Evolutionary conservation across 1,284 basidiomycete species (phyloP).

Genomic region (Entoloma clypeatum): DNA sequence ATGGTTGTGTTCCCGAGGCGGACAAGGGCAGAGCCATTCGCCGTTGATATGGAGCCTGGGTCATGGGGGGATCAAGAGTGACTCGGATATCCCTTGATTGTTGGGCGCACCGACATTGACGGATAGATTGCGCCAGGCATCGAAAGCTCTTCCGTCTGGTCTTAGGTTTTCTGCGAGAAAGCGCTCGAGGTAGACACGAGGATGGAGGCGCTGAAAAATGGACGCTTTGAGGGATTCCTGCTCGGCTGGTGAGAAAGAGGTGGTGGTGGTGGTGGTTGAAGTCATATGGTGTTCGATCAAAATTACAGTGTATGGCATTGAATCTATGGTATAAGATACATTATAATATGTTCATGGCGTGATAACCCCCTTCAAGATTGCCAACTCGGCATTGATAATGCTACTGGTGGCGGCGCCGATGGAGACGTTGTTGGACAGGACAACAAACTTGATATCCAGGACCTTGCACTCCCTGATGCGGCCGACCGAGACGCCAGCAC

Average conservation of each 20-base stretch:
- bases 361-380: constrained; percentile 77
- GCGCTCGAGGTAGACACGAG: constrained; percentile 73
- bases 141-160: constrained; percentile 69
- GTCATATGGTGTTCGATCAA: constrained; percentile 2
- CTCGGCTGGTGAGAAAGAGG: constrained; percentile 22
- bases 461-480: constrained; percentile 89
- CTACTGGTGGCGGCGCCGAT: constrained; percentile 97
- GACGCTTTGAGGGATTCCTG: constrained; percentile 51
- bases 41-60: constrained; percentile 82
- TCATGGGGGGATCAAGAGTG: constrained; percentile 4
- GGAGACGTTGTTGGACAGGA: constrained; percentile 92
- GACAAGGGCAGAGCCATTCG: constrained; percentile 86
- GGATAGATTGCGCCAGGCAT: constrained; percentile 64
- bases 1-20: constrained; percentile 88
- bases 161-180: constrained; percentile 70
- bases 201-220: constrained; percentile 81
- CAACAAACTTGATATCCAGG: constrained; percentile 94
- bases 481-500: constrained; percentile 91
- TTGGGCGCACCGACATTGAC: constrained; percentile 64
- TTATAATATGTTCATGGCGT: constrained; percentile 1
- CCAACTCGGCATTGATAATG: constrained; percentile 96
- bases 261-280: constrained; percentile 10
- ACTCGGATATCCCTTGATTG: constrained; percentile 13
- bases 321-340: no score
- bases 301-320: no score